Conservation (phyloP, 768 basidiomycete species). For the Xerocomellus dryophilus region DNA sequence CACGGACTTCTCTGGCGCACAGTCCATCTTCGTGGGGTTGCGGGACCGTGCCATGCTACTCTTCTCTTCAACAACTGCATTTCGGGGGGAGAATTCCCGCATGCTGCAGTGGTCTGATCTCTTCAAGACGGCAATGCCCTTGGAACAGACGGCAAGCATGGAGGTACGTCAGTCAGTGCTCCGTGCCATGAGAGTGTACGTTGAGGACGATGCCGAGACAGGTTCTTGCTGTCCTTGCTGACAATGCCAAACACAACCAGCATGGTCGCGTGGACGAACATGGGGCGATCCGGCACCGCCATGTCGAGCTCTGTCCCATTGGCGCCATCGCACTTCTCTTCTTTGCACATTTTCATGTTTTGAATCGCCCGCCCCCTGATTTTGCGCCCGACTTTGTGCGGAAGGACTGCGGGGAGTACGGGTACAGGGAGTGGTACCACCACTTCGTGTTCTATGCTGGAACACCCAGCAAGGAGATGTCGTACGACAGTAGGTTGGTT, state of each 20-base stretch:
- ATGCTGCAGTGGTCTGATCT: slow-evolving; percentile 1
- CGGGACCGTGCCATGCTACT: background rate
- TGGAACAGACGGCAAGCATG: background rate
- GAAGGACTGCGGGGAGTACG: slow-evolving; percentile 24
- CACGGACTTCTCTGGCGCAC: background rate
- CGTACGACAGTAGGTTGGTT: slow-evolving; percentile 18
- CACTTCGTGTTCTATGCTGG: slow-evolving; percentile 23
- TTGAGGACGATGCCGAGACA: background rate
- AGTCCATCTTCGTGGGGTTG: background rate
- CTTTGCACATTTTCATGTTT: slow-evolving; percentile 32
- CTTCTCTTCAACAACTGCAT: background rate
- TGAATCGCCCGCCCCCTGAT: slow-evolving; percentile 16
- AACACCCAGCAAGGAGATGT: slow-evolving; percentile 16
- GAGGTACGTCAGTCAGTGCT: background rate
- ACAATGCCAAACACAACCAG: slow-evolving; percentile 33
- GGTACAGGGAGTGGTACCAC: slow-evolving; percentile 31
- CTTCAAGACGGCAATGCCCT: background rate
- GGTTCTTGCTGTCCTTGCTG: slow-evolving; percentile 28
- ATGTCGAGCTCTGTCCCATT: slow-evolving; percentile 31
- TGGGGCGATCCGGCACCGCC: slow-evolving; percentile 26
- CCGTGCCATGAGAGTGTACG: too few species aligned
- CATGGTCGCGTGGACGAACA: slow-evolving; percentile 33
- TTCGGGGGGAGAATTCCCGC: background rate
- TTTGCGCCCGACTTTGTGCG: slow-evolving; percentile 10
- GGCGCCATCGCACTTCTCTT: slow-evolving; percentile 27